phyloP scores from a whole-genome alignment of 163 green algal genomes.

The Chlamydomonas reinhardtii region DNA sequence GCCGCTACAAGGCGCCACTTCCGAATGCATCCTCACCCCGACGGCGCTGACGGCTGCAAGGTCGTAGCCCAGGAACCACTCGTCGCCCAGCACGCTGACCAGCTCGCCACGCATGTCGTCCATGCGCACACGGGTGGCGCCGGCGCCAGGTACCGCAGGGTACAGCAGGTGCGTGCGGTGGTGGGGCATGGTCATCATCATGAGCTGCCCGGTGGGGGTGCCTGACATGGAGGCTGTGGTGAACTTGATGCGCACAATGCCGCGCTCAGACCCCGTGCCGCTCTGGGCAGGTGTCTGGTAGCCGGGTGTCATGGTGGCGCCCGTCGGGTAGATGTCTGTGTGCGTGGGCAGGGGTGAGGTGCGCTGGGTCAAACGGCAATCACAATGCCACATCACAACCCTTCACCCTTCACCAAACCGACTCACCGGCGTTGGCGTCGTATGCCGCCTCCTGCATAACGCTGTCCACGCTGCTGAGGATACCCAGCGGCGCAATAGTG shows the following conservation, averaged over 20 bases:
- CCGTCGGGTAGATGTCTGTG: conserved; percentile 32
- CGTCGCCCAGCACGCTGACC: neutral
- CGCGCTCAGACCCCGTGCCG: neutral
- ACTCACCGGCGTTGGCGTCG: conserved; percentile 35
- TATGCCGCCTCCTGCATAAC: neutral
- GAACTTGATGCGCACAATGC: conserved; percentile 36
- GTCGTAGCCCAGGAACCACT: neutral
- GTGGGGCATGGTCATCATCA: conserved; percentile 47
- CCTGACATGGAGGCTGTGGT: conserved; percentile 41
- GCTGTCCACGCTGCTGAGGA: neutral
- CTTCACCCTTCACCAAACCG: no score
- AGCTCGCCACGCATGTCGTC: conserved; percentile 34
- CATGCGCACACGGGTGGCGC: neutral
- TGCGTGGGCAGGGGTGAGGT: no score
- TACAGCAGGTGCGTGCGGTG: conserved; percentile 24
- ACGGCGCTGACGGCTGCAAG: neutral
- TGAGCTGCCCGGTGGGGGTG: conserved; percentile 4
- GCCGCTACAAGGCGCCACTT: no score
- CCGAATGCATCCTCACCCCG: no score
- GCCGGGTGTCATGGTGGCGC: neutral
- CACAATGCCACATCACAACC: no score
- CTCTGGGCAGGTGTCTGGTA: neutral
- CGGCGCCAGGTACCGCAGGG: neutral
- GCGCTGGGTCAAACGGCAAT: no score
- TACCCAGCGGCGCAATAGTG: neutral